Evolutionary conservation across 805 yeast genomes (phyloP).

Genomic region (Yamadazyma paraphyllophila): DNA sequence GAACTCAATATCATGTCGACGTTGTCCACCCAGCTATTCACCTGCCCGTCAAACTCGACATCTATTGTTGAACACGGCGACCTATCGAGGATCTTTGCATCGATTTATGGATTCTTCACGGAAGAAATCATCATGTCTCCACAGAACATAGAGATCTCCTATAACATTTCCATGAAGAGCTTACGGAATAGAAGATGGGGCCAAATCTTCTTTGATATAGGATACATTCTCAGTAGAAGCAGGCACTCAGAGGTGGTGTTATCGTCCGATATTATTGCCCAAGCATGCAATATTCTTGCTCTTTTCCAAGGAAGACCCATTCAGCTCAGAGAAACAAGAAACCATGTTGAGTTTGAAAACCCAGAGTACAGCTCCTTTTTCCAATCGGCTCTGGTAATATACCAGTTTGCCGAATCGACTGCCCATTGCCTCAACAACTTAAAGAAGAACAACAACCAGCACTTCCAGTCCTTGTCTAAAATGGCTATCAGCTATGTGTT

Average conservation of each 20-base stretch:
- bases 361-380: constrained; percentile 76
- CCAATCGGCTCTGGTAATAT: constrained; percentile 64
- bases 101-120: constrained; percentile 63
- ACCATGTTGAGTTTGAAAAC: constrained; percentile 88
- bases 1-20: constrained; percentile 73
- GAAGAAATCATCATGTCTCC: constrained; percentile 49
- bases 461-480: constrained; percentile 13
- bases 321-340: constrained; percentile 66
- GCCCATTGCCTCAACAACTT: constrained; percentile 42
- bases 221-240: constrained; percentile 72
- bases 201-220: constrained; percentile 75
- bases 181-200: constrained; percentile 73
- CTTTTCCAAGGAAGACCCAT: constrained; percentile 80
- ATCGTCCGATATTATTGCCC: constrained; percentile 48
- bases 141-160: constrained; percentile 36
- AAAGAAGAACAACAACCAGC: constrained; percentile 11
- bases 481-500: constrained; percentile 32
- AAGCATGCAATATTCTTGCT: constrained; percentile 61
- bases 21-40: constrained; percentile 81
- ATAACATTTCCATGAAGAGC: constrained; percentile 39
- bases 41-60: constrained; percentile 80
- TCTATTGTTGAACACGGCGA: constrained; percentile 64
- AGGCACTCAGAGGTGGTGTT: constrained; percentile 49
- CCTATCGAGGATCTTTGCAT: constrained; percentile 56
- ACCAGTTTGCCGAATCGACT: constrained; percentile 57